Evolutionary conservation across 768 basidiomycete genomes (phyloP).

Genomic region (Suillus spraguei): DNA sequence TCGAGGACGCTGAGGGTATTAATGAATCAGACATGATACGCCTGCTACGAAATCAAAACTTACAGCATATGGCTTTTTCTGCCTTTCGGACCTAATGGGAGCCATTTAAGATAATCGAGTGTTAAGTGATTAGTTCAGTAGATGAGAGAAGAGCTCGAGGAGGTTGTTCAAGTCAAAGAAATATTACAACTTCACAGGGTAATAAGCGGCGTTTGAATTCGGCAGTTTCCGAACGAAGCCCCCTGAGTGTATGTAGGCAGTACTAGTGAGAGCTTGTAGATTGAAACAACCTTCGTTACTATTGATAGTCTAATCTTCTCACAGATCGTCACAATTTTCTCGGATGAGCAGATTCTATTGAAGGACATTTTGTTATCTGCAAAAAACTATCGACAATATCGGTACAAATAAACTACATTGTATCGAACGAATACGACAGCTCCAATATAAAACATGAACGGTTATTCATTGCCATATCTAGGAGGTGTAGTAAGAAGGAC

Average conservation of each 20-base stretch:
- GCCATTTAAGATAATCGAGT: slow-evolving; percentile 22
- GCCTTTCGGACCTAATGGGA: slow-evolving; percentile 31
- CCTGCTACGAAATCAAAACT: slow-evolving; percentile 12
- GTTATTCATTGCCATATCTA: neutral
- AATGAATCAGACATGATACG: slow-evolving; percentile 7
- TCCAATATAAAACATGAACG: neutral
- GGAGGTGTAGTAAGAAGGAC: slow-evolving; percentile 18
- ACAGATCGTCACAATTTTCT: neutral
- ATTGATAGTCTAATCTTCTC: neutral
- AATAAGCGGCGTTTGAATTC: slow-evolving; percentile 10
- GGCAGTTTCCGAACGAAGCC: slow-evolving; percentile 4
- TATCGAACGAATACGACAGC: neutral
- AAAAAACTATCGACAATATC: neutral
- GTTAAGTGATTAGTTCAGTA: neutral
- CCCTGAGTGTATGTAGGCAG: neutral
- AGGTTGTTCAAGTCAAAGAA: slow-evolving; percentile 3
- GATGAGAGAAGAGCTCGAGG: neutral
- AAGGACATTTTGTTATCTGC: neutral
- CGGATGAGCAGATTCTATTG: neutral
- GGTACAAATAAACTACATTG: neutral
- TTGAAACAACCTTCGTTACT: neutral
- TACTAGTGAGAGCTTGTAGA: neutral
- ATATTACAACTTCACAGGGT: neutral
- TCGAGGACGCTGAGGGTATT: slow-evolving; percentile 55
- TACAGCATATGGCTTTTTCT: slow-evolving; percentile 48